Evolutionary conservation across 257 asterid genomes (phyloP).

Genomic region (Plantago ovata): DNA sequence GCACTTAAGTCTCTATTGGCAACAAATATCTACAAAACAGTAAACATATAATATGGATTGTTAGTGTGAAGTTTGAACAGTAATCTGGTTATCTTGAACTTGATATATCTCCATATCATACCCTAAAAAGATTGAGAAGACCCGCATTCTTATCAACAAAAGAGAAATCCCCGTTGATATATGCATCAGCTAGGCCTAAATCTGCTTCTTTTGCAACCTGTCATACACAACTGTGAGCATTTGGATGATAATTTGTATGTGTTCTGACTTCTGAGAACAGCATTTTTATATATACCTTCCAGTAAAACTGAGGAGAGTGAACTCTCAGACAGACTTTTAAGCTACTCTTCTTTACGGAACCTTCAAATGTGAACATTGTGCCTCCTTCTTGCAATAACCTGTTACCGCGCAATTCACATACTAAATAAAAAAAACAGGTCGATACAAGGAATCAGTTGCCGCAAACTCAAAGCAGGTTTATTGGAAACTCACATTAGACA

Average conservation of each 20-base stretch:
- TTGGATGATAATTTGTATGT: background rate
- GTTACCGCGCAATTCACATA: conserved; percentile 8
- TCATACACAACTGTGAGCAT: background rate
- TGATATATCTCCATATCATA: conserved; percentile 24
- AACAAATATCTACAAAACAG: conserved; percentile 54
- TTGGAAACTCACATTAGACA: conserved; percentile 51
- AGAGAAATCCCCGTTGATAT: conserved; percentile 70
- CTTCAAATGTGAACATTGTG: conserved; percentile 55
- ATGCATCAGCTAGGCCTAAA: conserved; percentile 84
- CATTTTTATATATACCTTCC: conserved; percentile 52
- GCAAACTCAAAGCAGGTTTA: background rate
- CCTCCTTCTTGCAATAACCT: conserved; percentile 83
- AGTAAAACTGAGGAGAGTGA: conserved; percentile 70
- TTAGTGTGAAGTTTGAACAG: too few relatives aligned
- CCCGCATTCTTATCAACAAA: conserved; percentile 59
- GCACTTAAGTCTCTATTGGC: conserved; percentile 66
- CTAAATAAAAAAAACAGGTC: background rate
- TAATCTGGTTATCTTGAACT: background rate
- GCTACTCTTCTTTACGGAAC: conserved; percentile 25
- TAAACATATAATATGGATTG: background rate
- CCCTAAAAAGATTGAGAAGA: conserved; percentile 61
- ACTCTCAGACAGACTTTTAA: conserved; percentile 55
- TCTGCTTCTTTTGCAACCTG: conserved; percentile 72
- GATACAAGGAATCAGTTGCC: background rate
- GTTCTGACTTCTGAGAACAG: background rate